These are phyloP conservation scores for Aphanomyces cochlioides DNA, from an alignment of 352 stramenopile species.

Conservation along the genomic window DNA sequence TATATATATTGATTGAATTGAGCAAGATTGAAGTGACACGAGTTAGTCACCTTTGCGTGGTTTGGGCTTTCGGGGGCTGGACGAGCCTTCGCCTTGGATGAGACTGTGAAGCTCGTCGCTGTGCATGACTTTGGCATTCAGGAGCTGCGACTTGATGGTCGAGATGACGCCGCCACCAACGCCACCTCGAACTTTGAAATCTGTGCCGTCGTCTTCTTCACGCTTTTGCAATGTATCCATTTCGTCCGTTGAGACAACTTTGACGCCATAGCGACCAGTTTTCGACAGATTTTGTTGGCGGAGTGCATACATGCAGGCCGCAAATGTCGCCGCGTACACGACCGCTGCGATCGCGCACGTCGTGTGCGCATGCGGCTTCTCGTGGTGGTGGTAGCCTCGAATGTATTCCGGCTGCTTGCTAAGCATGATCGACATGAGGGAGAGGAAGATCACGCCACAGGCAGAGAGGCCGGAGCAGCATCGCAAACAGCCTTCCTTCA, in stretches of 20 bases:
- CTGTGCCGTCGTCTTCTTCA: conserved; percentile 1
- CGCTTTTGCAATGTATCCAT: background rate
- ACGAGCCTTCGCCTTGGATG: background rate
- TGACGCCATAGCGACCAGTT: background rate
- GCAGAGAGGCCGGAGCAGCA: conserved; percentile 17
- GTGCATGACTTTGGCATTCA: conserved; percentile 25
- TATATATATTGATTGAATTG: too few species aligned
- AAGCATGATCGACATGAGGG: conserved; percentile 7
- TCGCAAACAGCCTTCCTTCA: conserved; percentile 10
- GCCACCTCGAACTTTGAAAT: background rate
- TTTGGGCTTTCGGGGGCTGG: background rate
- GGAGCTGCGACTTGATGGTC: conserved; percentile 10
- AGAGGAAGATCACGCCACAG: conserved; percentile 4
- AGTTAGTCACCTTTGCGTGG: conserved; percentile 11
- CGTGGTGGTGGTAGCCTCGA: conserved; percentile 5
- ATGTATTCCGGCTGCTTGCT: conserved; percentile 14
- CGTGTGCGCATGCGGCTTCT: background rate
- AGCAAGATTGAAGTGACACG: too few species aligned
- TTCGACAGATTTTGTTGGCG: background rate
- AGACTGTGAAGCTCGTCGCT: conserved; percentile 12
- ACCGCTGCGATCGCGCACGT: background rate
- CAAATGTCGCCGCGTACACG: conserved; percentile 6
- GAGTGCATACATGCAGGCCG: background rate
- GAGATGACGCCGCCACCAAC: background rate
- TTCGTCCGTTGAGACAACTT: background rate